Evolutionary conservation across 179 eudicot species (phyloP).

Genomic region (Vitellaria paradoxa): DNA sequence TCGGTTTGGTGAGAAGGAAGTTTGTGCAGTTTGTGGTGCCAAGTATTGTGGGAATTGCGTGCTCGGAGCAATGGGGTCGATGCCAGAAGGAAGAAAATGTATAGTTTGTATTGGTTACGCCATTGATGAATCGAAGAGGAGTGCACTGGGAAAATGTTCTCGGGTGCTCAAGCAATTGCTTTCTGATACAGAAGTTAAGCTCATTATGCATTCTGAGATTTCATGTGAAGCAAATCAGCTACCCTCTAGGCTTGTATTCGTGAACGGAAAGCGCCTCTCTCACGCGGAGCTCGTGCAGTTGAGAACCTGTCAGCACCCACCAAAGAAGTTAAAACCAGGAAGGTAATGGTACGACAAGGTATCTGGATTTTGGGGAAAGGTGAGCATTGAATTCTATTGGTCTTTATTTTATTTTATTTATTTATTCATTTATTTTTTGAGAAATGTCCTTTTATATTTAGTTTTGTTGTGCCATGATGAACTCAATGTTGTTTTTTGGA

Average conservation of each 20-base stretch:
- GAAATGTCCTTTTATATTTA: not conserved
- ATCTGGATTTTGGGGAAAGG: conserved; percentile 97
- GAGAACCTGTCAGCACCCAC: conserved; percentile 63
- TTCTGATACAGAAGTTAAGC: conserved; percentile 35
- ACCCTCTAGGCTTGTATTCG: conserved; percentile 45
- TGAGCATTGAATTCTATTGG: conserved; percentile 19
- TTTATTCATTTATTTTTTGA: not conserved
- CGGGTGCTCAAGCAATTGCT: conserved; percentile 54
- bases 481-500: not conserved
- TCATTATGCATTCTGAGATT: conserved; percentile 57
- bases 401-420: not conserved
- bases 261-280: conserved; percentile 57
- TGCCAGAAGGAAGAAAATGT: conserved; percentile 96
- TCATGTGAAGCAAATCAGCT: conserved; percentile 58
- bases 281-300: conserved; percentile 52
- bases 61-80: conserved; percentile 87
- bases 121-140: conserved; percentile 60
- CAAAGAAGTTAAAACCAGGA: conserved; percentile 67
- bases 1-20: conserved; percentile 60
- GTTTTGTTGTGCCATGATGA: not conserved
- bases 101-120: conserved; percentile 59
- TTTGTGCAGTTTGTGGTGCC: conserved; percentile 76
- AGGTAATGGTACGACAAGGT: conserved; percentile 87
- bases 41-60: conserved; percentile 70
- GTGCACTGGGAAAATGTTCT: conserved; percentile 61